Evolutionary conservation across 495 filamentous ascomycete species (phyloP).

Genomic region (Penicillium bialowiezense): DNA sequence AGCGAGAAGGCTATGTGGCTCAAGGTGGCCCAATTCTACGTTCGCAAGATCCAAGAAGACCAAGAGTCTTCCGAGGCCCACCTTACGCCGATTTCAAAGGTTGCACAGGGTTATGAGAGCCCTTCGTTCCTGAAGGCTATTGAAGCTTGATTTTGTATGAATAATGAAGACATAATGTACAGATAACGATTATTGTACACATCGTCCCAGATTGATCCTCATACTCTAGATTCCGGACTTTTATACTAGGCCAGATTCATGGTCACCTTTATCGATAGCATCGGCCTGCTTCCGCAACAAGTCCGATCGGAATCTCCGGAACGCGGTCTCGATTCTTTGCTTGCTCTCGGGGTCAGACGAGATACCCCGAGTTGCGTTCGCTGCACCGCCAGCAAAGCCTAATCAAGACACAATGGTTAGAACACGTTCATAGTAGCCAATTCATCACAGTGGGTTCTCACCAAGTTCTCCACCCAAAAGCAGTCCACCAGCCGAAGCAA

Average conservation of each 20-base stretch:
- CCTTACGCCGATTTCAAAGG: slow-evolving; percentile 51
- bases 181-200: neutral
- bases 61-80: slow-evolving; percentile 34
- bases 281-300: slow-evolving; percentile 56
- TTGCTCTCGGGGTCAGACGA: slow-evolving; percentile 50
- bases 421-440: neutral
- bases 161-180: neutral
- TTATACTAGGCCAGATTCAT: slow-evolving; percentile 17
- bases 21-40: slow-evolving; percentile 53
- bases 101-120: slow-evolving; percentile 52
- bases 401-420: slow-evolving; percentile 5
- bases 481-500: slow-evolving; percentile 58
- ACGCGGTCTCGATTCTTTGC: slow-evolving; percentile 61
- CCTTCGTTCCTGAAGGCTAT: slow-evolving; percentile 43
- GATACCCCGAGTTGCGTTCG: slow-evolving; percentile 49
- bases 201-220: neutral
- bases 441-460: slow-evolving; percentile 13
- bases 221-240: neutral
- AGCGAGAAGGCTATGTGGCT: slow-evolving; percentile 56
- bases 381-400: slow-evolving; percentile 56
- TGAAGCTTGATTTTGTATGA: slow-evolving; percentile 15
- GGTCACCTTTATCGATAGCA: slow-evolving; percentile 45
- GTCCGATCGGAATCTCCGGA: slow-evolving; percentile 60
- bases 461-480: slow-evolving; percentile 64
- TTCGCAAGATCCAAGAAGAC: slow-evolving; percentile 44